These are phyloP conservation scores for Boechera stricta DNA, from an alignment of 345 rosid species.

Conservation along the genomic window DNA sequence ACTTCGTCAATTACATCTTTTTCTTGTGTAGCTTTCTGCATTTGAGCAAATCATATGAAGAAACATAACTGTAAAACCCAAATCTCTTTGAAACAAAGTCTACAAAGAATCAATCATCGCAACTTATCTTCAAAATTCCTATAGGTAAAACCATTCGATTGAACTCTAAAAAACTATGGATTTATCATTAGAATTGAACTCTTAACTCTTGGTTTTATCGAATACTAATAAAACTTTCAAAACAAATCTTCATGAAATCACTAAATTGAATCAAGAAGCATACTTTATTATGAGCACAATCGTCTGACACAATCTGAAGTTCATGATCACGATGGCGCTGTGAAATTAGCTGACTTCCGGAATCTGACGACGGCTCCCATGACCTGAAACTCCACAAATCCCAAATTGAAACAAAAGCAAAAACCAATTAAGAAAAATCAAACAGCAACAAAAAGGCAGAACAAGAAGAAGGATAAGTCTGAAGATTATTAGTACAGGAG, in stretches of 20 bases:
- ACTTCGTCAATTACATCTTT: conserved; percentile 70
- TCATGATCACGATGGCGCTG: conserved; percentile 65
- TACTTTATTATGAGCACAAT: conserved; percentile 66
- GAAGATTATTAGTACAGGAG: conserved; percentile 8
- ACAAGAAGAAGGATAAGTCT: background rate
- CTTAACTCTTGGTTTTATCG: too few species aligned
- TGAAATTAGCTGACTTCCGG: conserved; percentile 59
- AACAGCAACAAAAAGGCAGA: background rate
- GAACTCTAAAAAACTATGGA: background rate
- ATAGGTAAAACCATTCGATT: background rate
- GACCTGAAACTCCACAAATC: conserved; percentile 50
- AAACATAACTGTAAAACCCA: background rate
- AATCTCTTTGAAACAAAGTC: conserved; percentile 23
- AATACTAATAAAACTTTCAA: too few species aligned
- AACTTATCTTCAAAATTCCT: background rate
- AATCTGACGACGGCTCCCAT: conserved; percentile 55
- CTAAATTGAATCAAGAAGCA: background rate
- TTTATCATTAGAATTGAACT: background rate
- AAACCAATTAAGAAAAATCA: conserved; percentile 13
- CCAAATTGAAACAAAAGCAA: conserved; percentile 20
- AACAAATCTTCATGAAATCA: too few species aligned
- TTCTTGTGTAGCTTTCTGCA: conserved; percentile 45
- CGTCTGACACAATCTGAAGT: conserved; percentile 61
- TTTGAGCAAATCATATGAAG: background rate
- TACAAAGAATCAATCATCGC: background rate